phyloP scores from a whole-genome alignment of 768 basidiomycete species.

The Botryobasidium botryosum region DNA sequence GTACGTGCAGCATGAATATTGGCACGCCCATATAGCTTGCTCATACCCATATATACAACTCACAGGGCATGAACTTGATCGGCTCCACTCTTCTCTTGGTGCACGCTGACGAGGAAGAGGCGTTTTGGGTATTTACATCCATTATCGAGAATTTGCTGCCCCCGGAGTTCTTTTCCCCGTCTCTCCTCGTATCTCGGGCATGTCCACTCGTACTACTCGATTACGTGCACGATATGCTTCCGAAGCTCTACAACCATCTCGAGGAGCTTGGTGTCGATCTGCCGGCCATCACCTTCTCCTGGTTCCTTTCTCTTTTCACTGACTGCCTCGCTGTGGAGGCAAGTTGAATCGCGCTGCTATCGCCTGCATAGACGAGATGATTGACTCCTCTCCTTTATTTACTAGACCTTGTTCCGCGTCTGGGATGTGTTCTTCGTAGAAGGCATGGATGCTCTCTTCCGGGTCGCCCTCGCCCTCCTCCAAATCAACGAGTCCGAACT shows the following conservation, averaged over 20 bases:
- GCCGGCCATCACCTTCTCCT: slow-evolving; percentile 91
- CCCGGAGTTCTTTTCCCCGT: slow-evolving; percentile 84
- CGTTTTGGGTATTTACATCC: slow-evolving; percentile 85
- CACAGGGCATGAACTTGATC: slow-evolving; percentile 73
- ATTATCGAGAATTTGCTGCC: slow-evolving; percentile 83
- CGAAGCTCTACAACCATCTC: slow-evolving; percentile 61
- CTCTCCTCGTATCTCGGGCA: slow-evolving; percentile 79
- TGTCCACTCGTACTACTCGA: slow-evolving; percentile 85
- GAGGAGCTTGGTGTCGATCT: slow-evolving; percentile 73
- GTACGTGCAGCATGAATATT: neutral
- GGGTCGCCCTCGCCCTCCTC: slow-evolving; percentile 77
- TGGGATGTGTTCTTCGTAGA: slow-evolving; percentile 96
- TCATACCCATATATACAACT: neutral
- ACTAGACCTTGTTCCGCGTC: slow-evolving; percentile 77
- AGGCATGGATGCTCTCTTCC: slow-evolving; percentile 79
- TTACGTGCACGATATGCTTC: slow-evolving; percentile 61
- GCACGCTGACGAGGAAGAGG: slow-evolving; percentile 90
- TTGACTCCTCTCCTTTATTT: neutral
- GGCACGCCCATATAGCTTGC: neutral
- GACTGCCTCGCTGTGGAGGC: slow-evolving; percentile 94
- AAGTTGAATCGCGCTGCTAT: slow-evolving; percentile 12
- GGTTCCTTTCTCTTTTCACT: slow-evolving; percentile 94
- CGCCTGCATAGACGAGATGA: neutral
- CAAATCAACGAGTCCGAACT: slow-evolving; percentile 73
- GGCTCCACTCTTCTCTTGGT: slow-evolving; percentile 87